Base-by-base conservation (phyloP, 2,329 filamentous ascomycete genomes). In the Dryadomyces quercus-mongolicae region DNA sequence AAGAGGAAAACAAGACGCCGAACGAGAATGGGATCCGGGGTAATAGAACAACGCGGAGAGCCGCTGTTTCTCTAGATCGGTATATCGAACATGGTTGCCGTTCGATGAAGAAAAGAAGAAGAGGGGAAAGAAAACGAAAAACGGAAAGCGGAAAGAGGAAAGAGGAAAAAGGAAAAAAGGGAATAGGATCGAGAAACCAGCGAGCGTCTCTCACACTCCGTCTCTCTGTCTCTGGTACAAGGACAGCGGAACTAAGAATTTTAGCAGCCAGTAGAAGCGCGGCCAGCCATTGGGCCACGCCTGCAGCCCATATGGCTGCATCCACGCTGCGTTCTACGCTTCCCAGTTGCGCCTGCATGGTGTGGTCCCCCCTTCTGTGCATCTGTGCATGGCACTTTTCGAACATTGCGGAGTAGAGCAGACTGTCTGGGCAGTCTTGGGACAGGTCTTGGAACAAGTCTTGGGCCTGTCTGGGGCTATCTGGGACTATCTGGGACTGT, bases 71-170 rank as follows among this genome's bases (percentile, higher is more conserved):
- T 73, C 72, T 73, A 79, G 67, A 77, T 70, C 70, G 20, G 36
- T 65, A 63, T 73, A 67, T 71, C 73, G 72, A 76, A 76, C 75
- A 80, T 78, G 66, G 71, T 71, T 52, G 21, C 72, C 69, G 73
- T 74, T 77, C 72, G 74, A 73, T 73, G 64, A 63, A 62, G 64
- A 63, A 62, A 46, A 40, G 52, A 13, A 15, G n/a, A 21, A 48
- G 49, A 48, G 69, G 68, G 61, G 61, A 59, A 59, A 62, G 61
- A 64, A 63, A 59, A 36, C 18, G 21, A n/a, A 49, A 25, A 13
- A 46, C 22, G 44, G 22, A 12, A 51, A 15, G 31, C 7, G 40
- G 21, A 20, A 51, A 51, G 15, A 18, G 42, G 18, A 44, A 44
- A 20, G 13, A 44, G 7, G 16, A 44, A 44, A n/a, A 44, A 18